These are phyloP conservation scores for Umbelopsis vinacea DNA, from an alignment of 192 early-diverging fungal species.

Conservation along the genomic window DNA sequence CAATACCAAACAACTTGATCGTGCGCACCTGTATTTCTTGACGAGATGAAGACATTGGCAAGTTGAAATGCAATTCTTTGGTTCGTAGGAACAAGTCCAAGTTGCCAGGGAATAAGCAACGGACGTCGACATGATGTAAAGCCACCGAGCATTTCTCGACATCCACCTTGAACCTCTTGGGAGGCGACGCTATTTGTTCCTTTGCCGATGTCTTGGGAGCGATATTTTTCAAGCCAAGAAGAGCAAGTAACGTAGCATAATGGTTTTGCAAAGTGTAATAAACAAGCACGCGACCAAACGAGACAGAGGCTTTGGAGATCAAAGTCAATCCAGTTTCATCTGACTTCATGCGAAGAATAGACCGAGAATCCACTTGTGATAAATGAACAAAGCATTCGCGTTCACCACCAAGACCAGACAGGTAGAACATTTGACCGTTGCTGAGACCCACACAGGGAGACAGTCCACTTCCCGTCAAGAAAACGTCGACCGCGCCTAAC, in stretches of 20 bases:
- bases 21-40: slow-evolving; percentile 21
- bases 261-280: slow-evolving; percentile 6
- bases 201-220: not conserved
- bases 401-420: slow-evolving; percentile 9
- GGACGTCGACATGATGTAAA: slow-evolving; percentile 16
- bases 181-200: not conserved
- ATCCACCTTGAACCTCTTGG: not conserved
- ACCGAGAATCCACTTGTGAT: not conserved
- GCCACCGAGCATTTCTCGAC: not conserved
- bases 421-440: not conserved
- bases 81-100: slow-evolving; percentile 9
- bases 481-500: not conserved
- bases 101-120: not conserved
- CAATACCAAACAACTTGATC: slow-evolving; percentile 29
- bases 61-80: not conserved
- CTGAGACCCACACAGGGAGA: not conserved
- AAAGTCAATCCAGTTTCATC: not conserved
- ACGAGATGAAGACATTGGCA: not conserved
- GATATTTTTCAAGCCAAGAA: not conserved
- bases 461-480: not conserved
- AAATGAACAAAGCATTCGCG: slow-evolving; percentile 4
- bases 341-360: not conserved
- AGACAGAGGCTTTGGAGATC: not conserved
- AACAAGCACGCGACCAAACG: slow-evolving; percentile 7
- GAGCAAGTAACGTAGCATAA: not conserved